These are phyloP conservation scores for Aspergillus calidoustus DNA, from an alignment of 2,329 filamentous ascomycete species.

Conservation along the genomic window DNA sequence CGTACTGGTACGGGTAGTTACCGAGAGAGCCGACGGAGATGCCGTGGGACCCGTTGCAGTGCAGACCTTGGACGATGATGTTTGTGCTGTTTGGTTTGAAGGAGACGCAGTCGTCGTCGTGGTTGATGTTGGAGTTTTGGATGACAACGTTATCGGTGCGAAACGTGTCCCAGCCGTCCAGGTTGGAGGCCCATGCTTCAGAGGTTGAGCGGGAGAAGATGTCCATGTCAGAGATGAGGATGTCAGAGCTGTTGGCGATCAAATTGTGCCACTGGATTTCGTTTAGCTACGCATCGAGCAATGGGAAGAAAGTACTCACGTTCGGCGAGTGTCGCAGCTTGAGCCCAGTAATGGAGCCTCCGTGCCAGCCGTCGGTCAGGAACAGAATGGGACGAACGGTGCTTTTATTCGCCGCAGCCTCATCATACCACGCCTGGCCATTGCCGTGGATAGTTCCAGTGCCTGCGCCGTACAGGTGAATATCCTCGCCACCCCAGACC, in stretches of 20 bases:
- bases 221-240: constrained; percentile 66
- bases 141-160: constrained; percentile 66
- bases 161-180: constrained; percentile 45
- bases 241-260: constrained; percentile 67
- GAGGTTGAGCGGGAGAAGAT: constrained; percentile 45
- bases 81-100: constrained; percentile 76
- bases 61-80: constrained; percentile 68
- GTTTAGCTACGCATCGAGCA: not conserved
- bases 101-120: constrained; percentile 63
- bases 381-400: constrained; percentile 64
- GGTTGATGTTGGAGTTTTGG: constrained; percentile 68
- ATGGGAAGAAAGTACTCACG: constrained; percentile 2
- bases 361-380: constrained; percentile 60
- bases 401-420: constrained; percentile 61
- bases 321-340: constrained; percentile 64
- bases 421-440: constrained; percentile 67
- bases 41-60: constrained; percentile 72
- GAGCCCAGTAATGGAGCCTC: constrained; percentile 62
- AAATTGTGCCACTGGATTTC: constrained; percentile 61
- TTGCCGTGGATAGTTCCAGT: constrained; percentile 61
- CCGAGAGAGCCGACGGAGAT: constrained; percentile 73
- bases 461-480: constrained; percentile 70
- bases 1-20: constrained; percentile 66
- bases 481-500: constrained; percentile 67
- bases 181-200: constrained; percentile 14